A percentile compares a stretch with the other conserved stretches of the same genome.
phyloP scores from a whole-genome alignment of 305 asterid species.

The Andrographis paniculata region DNA sequence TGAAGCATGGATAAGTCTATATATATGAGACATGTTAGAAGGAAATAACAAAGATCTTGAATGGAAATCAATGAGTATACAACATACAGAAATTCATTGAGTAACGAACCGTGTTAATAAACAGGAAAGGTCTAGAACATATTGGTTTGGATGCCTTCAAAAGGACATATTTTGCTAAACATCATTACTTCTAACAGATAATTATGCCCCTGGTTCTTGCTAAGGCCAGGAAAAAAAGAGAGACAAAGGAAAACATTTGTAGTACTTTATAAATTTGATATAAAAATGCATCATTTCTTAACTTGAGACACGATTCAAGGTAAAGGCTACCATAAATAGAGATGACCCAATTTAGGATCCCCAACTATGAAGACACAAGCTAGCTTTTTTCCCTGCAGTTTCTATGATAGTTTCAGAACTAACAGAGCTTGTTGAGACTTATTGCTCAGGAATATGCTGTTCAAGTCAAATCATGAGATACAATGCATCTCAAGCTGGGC shows the following conservation, averaged over 20 bases:
- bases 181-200: neutral
- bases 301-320: neutral
- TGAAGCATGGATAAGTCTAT: constrained; percentile 75
- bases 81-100: neutral
- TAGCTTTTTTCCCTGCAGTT: too few relatives aligned
- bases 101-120: neutral
- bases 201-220: neutral
- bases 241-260: neutral
- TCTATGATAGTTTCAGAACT: too few relatives aligned
- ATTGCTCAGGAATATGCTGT: neutral
- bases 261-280: too few relatives aligned
- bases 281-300: neutral
- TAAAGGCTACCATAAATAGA: too few relatives aligned
- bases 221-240: neutral
- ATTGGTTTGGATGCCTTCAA: neutral
- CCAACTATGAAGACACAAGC: too few relatives aligned
- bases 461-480: neutral
- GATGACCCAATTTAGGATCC: too few relatives aligned
- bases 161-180: too few relatives aligned
- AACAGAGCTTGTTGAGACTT: too few relatives aligned
- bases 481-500: neutral
- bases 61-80: constrained; percentile 24
- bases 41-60: constrained; percentile 30
- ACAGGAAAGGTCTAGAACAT: neutral
- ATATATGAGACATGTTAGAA: constrained; percentile 70